Evolutionary conservation across 1,284 basidiomycete genomes (phyloP), one percentile per base, ranked within the genome.

Genomic region (Leccinum cinnamomeum): DNA sequence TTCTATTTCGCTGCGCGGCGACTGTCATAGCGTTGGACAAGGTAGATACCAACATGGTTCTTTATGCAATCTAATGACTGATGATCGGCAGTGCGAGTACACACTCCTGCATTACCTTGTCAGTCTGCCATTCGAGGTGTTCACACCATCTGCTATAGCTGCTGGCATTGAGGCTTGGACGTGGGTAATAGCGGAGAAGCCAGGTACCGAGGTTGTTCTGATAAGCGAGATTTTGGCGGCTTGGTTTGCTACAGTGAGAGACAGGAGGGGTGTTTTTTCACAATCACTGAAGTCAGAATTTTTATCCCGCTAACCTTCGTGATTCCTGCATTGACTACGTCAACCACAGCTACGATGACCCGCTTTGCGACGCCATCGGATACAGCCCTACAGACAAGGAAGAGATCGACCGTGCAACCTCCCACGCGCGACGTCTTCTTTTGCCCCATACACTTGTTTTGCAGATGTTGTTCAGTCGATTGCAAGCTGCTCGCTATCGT

Each of bases 101-200:
- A 92, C 93, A 44, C 81, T 99, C 8, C 79, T 99, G 3, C 91
- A 95, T 75, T 91, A 92, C 72, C 80, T 99, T 28, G 95, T 99
- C 7, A 84, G 85, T 28, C 77, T 99, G 16, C 97, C 97, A 0
- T 92, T 98, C 69, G 90, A 91, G 60, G 88, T 94, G 3, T 95
- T 95, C 68, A 95, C 93, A 0, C 94, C 95, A 1, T 82, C 91
- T 5, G 87, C 95, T 1, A 86, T 98, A 62, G 84, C 91, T 8
- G 87, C 92, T 1, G 96, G 94, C 1, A 90, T 95, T 57, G 95
- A 98, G 73, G 91, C 94, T 5, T 99, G 97, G 97, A 94, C 92
- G 2, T 98, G 96, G 97, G 82, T 98, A 0, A 92, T 98, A 56
- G 88, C 93, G 16, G 92, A 96, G 72, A 87, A 93, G 60, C 90